Evolutionary conservation across 1,284 basidiomycete species (phyloP), one percentile per base, ranked within the genome.

Genomic region (Pseudozyma tsukubaensis): DNA sequence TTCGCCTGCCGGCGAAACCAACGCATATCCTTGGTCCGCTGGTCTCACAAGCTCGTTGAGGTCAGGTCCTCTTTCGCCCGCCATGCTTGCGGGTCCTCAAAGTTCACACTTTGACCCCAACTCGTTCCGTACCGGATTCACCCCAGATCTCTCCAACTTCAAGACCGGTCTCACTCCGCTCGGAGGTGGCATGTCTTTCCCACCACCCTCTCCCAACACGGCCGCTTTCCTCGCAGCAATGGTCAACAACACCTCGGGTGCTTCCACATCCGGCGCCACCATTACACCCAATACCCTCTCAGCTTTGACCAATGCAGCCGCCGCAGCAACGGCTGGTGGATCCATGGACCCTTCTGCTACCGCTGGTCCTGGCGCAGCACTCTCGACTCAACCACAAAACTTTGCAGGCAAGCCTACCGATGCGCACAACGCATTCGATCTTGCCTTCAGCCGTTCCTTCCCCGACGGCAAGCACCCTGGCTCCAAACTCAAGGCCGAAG

Each of bases 181-280:
- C 9, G 91, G 72, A 16, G 70, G 70, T n/a, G 55, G 59, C 24
- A 94, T 93, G 85, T 67, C 65, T 8, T 79, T 74, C 68, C 93
- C 94, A 3, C 91, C 92, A 39, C 91, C 93, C 0, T 92, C 92
- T 49, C 95, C 95, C 0, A 92, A 92, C 82, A 97, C 95, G 10
- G 91, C 93, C 5, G 94, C 94, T 12, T 93, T 97, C 86, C 89
- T 97, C 59, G 92, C 95, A 87, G 92, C 95, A 87, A 94, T 96
- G 88, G 93, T 91, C 76, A 91, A 90, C 79, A 88, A 87, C 67
- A 63, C 65, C 6, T 68, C 70, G 1, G 58, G 53, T 6, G 53
- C 76, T 16, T 52, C 71, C n/a, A 62, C 68, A 14, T 74, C 70
- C 19, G 75, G 66, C 13, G 72, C 81, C 57, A 73, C 79, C 64